Evolutionary conservation across 495 filamentous ascomycete genomes (phyloP).

Genomic region (Penicillium lagena): DNA sequence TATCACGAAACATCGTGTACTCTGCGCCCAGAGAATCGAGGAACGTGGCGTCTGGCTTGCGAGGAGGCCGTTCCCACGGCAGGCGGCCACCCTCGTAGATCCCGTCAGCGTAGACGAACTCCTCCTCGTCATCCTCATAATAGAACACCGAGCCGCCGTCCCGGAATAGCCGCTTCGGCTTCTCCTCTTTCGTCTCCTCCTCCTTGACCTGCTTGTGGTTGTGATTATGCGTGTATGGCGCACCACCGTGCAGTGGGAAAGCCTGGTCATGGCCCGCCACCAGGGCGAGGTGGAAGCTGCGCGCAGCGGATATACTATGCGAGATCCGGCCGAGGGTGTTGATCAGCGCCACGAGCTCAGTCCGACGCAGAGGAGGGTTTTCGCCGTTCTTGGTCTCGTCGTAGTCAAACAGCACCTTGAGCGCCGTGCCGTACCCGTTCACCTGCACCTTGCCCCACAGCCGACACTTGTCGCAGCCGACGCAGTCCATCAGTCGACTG

Average conservation of each 20-base stretch:
- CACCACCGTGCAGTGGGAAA: slow-evolving; percentile 25
- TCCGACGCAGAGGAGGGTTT: slow-evolving; percentile 73
- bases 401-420: slow-evolving; percentile 95
- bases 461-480: slow-evolving; percentile 96
- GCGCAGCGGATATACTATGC: slow-evolving; percentile 66
- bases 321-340: slow-evolving; percentile 88
- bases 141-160: slow-evolving; percentile 35
- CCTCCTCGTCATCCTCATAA: slow-evolving; percentile 37
- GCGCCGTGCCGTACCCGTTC: slow-evolving; percentile 85
- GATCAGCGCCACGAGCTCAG: slow-evolving; percentile 87
- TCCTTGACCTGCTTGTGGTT: slow-evolving; percentile 6
- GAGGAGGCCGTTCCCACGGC: slow-evolving; percentile 32
- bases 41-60: slow-evolving; percentile 31
- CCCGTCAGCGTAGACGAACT: slow-evolving; percentile 26
- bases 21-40: slow-evolving; percentile 60
- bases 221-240: slow-evolving; percentile 8
- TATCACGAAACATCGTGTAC: slow-evolving; percentile 51
- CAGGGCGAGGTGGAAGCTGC: slow-evolving; percentile 61
- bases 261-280: slow-evolving; percentile 30
- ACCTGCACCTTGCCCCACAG: slow-evolving; percentile 99
- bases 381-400: slow-evolving; percentile 70
- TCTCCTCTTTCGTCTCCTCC: slow-evolving; percentile 4
- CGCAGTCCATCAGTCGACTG: slow-evolving; percentile 94
- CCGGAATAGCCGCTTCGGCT: slow-evolving; percentile 17
- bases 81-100: slow-evolving; percentile 10